phyloP scores from a whole-genome alignment of 805 yeast species.

The Nakazawaea ishiwadae region DNA sequence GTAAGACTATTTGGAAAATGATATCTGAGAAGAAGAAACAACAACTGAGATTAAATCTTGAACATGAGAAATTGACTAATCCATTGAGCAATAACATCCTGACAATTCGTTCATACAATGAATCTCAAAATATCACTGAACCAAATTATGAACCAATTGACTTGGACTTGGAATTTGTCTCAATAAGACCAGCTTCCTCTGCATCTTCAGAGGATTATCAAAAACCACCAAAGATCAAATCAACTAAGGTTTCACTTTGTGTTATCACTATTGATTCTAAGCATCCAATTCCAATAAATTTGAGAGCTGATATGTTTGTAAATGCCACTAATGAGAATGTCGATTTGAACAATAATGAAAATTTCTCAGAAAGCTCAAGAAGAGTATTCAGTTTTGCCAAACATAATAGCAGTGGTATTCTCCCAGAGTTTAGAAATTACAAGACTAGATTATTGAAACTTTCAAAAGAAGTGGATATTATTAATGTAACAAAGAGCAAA shows the following conservation, averaged over 20 bases:
- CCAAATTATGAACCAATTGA: not conserved
- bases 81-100: not conserved
- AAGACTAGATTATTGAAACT: slow-evolving; percentile 5
- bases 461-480: slow-evolving; percentile 6
- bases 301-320: slow-evolving; percentile 10
- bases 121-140: slow-evolving; percentile 1
- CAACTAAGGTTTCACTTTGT: slow-evolving; percentile 1
- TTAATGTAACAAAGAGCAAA: not conserved
- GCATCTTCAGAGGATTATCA: slow-evolving; percentile 1
- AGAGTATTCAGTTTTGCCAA: slow-evolving; percentile 10
- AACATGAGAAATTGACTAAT: slow-evolving; percentile 3
- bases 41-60: slow-evolving; percentile 1
- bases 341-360: slow-evolving; percentile 7
- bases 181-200: slow-evolving; percentile 5
- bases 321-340: slow-evolving; percentile 12
- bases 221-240: slow-evolving; percentile 11
- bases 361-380: slow-evolving; percentile 3
- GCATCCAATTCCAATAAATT: slow-evolving; percentile 10
- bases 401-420: slow-evolving; percentile 9
- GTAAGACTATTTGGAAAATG: slow-evolving; percentile 10
- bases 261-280: slow-evolving; percentile 8
- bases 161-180: slow-evolving; percentile 9
- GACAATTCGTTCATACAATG: slow-evolving; percentile 1
- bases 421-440: slow-evolving; percentile 10
- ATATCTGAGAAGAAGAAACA: slow-evolving; percentile 8